Conservation (phyloP, 495 filamentous ascomycete species). For the Lasiosphaeria miniovina region DNA sequence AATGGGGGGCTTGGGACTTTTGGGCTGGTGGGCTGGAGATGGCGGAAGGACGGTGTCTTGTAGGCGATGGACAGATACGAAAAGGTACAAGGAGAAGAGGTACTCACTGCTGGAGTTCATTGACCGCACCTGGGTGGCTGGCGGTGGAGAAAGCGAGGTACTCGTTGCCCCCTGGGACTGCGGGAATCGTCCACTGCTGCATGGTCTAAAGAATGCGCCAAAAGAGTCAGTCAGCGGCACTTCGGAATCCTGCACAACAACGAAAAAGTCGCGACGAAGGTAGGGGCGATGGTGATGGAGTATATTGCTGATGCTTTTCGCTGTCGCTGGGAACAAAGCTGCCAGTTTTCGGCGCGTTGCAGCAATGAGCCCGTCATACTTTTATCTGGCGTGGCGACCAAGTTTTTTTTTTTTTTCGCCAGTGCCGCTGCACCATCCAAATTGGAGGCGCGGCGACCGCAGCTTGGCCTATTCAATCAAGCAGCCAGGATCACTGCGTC, state of each 20-base stretch:
- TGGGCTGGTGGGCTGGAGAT: slow-evolving; percentile 19
- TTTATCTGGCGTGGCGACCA: slow-evolving; percentile 20
- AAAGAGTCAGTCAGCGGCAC: slow-evolving; percentile 3
- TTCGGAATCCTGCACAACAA: neutral
- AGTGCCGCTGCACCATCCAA: slow-evolving; percentile 17
- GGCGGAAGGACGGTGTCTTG: slow-evolving; percentile 18
- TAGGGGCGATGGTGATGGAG: too few species aligned
- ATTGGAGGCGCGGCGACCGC: slow-evolving; percentile 21
- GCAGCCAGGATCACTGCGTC: slow-evolving; percentile 14
- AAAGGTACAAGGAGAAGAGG: slow-evolving; percentile 42
- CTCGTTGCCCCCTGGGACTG: slow-evolving; percentile 28
- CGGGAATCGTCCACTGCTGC: slow-evolving; percentile 52
- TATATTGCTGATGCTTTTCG: slow-evolving; percentile 1
- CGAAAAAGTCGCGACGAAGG: too few species aligned
- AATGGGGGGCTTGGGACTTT: slow-evolving; percentile 22
- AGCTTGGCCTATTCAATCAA: neutral
- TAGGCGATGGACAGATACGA: slow-evolving; percentile 30
- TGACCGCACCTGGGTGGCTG: slow-evolving; percentile 33
- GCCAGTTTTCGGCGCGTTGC: neutral
- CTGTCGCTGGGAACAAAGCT: neutral
- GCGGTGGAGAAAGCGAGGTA: slow-evolving; percentile 49
- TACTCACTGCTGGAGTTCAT: slow-evolving; percentile 55
- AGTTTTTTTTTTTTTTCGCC: slow-evolving; percentile 10
- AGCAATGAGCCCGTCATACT: slow-evolving; percentile 18
- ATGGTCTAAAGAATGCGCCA: slow-evolving; percentile 38